phyloP scores from a whole-genome alignment of 257 asterid species.

The Nemophila menziesii region DNA sequence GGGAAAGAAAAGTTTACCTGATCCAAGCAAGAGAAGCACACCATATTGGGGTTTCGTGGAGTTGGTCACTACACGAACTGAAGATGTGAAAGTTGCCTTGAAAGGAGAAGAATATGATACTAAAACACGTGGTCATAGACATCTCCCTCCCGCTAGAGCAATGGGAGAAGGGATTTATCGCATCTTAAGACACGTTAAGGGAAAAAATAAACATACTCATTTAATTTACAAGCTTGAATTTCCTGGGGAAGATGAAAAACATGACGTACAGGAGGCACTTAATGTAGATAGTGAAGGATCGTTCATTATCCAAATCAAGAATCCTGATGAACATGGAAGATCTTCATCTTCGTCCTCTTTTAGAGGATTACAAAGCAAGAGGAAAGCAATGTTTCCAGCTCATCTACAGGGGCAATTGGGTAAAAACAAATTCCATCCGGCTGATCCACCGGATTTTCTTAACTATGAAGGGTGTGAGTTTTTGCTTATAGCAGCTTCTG shows the following conservation, averaged over 20 bases:
- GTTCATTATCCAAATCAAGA: constrained; percentile 51
- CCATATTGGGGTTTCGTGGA: constrained; percentile 31
- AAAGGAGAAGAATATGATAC: constrained; percentile 29
- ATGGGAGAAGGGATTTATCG: constrained; percentile 54
- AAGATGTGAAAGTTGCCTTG: constrained; percentile 21
- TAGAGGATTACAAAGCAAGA: constrained; percentile 41
- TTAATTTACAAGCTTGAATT: constrained; percentile 58
- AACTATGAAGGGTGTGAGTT: constrained; percentile 78
- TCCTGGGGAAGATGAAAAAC: constrained; percentile 30
- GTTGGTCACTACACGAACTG: constrained; percentile 25
- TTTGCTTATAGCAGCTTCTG: constrained; percentile 56
- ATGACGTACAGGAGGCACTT: constrained; percentile 42
- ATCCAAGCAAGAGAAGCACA: constrained; percentile 30
- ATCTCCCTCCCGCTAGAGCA: constrained; percentile 22
- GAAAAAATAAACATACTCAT: constrained; percentile 44
- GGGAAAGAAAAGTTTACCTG: constrained; percentile 68
- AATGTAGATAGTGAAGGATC: constrained; percentile 54
- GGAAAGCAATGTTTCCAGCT: constrained; percentile 49
- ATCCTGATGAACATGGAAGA: constrained; percentile 25
- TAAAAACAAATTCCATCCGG: constrained; percentile 24
- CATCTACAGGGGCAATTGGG: constrained; percentile 49
- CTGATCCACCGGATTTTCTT: constrained; percentile 65
- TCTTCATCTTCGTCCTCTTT: constrained; percentile 5
- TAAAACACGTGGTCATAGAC: constrained; percentile 23
- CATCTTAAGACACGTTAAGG: constrained; percentile 37